These are phyloP conservation scores for Apiospora marii DNA, from an alignment of 2,329 filamentous ascomycete genomes.

Conservation along the genomic window DNA sequence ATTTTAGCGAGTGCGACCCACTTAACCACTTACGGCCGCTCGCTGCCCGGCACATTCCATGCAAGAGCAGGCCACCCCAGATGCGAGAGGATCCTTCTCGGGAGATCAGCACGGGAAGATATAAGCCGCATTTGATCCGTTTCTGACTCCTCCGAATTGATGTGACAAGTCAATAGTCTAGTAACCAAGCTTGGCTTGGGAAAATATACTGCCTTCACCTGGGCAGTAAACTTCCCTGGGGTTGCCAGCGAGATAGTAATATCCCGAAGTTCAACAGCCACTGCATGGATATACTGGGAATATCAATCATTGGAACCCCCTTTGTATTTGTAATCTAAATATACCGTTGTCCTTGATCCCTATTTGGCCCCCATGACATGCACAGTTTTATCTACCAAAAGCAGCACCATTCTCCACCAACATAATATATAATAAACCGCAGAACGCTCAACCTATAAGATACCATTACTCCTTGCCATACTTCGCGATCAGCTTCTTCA, in stretches of 20 bases:
- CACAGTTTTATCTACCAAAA: conserved; percentile 5
- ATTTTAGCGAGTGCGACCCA: background rate
- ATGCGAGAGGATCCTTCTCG: background rate
- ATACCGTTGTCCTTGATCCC: background rate
- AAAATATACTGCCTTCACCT: background rate
- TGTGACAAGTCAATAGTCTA: background rate
- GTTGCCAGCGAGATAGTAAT: background rate
- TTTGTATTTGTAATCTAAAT: background rate
- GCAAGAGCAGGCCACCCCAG: background rate
- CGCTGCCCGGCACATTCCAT: background rate
- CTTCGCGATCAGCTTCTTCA: conserved; percentile 76
- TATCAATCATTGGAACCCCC: background rate
- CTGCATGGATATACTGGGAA: background rate
- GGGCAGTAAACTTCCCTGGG: background rate
- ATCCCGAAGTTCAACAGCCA: background rate
- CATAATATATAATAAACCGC: background rate
- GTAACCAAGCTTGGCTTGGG: background rate
- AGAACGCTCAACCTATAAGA: background rate
- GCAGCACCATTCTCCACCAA: background rate
- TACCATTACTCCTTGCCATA: conserved; percentile 59
- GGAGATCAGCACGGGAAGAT: conserved; percentile 1
- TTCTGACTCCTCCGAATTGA: background rate
- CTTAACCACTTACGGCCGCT: conserved; percentile 4
- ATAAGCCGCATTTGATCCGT: background rate
- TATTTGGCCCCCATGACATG: background rate